Base-by-base conservation (phyloP, 2,329 filamentous ascomycete genomes). In the Colletotrichum musae region DNA sequence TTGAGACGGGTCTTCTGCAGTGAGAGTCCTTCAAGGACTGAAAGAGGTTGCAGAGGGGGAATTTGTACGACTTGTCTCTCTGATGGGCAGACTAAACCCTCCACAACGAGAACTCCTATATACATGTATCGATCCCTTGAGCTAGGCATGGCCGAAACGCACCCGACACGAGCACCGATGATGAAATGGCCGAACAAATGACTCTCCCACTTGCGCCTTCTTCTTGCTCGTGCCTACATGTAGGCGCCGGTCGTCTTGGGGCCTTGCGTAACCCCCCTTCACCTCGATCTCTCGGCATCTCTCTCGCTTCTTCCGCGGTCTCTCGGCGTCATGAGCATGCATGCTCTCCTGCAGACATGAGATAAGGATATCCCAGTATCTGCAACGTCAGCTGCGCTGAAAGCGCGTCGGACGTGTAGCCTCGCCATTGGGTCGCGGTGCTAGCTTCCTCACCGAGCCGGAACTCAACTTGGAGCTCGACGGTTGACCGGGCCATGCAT, bases 351-450 rank as follows among this genome's bases (percentile, higher is more conserved):
- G 32, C 7, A 6, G 7, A 1, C 32, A 24, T 36, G 32, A 36
- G 9, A 10, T 36, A 36, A 5, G 21, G 28, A 53, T 21, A 24
- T 26, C 39, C 26, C 16, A 16, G 39, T 1, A 6, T 10, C 4
- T 59, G 24, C 24, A 41, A 12, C 43, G 54, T 54, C 54, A 56
- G 50, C 43, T 59, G 52, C 16, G 7, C 28, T 39, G 9, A 21
- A 26, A 3, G 2, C 5, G 9, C 45, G 15, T 15, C 12, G 48
- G 36, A 69, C 66, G 66, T 69, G 66, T 69, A 10, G 32, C 50
- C 36, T 36, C 12, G 32, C 7, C 15, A 69, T 69, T 69, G 66
- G 66, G 9, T 50, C 26, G 41, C 39, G 52, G 36, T 21, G 4
- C 7, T 68, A 68, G 65, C 21, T 24, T 39, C 1, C 21, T 53